phyloP scores from a whole-genome alignment of 2,329 filamentous ascomycete genomes.

The Fusarium tricinctum region DNA sequence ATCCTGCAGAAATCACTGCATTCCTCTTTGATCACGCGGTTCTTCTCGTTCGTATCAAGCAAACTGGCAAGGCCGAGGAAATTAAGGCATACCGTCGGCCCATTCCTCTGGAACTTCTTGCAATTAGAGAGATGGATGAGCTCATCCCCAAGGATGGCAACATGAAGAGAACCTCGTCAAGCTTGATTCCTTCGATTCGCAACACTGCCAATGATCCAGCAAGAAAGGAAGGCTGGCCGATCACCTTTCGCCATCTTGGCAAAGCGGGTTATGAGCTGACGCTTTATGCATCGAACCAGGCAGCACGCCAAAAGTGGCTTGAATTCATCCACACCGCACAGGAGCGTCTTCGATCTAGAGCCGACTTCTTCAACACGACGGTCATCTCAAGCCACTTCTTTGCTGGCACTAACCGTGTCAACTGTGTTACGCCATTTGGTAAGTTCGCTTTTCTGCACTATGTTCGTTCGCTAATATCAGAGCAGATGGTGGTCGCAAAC shows the following conservation, averaged over 20 bases:
- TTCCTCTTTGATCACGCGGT: conserved; percentile 98
- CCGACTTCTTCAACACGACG: conserved; percentile 88
- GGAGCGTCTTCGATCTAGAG: conserved; percentile 85
- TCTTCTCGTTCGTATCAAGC: conserved; percentile 90
- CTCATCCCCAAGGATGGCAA: conserved; percentile 85
- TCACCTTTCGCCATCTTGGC: conserved; percentile 95
- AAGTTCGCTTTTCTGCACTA: conserved; percentile 54
- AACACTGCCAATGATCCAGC: conserved; percentile 67
- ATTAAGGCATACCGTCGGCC: conserved; percentile 94
- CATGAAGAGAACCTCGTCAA: conserved; percentile 89
- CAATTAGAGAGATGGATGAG: conserved; percentile 98
- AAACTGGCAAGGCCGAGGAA: conserved; percentile 92
- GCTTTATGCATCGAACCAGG: conserved; percentile 86
- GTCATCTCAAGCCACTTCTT: conserved; percentile 73
- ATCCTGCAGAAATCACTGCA: conserved; percentile 89
- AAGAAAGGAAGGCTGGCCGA: conserved; percentile 84
- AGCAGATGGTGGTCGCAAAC: conserved; percentile 90
- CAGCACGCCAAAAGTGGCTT: conserved; percentile 95
- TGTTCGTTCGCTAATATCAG: conserved; percentile 34
- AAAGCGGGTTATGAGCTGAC: conserved; percentile 96
- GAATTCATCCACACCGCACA: conserved; percentile 95
- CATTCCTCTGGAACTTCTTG: conserved; percentile 91
- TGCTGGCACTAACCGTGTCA: conserved; percentile 81
- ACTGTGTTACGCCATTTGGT: conserved; percentile 94
- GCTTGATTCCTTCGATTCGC: conserved; percentile 74